Base-by-base conservation (phyloP, 805 yeast species). In the Kodamaea jinghongensis region DNA sequence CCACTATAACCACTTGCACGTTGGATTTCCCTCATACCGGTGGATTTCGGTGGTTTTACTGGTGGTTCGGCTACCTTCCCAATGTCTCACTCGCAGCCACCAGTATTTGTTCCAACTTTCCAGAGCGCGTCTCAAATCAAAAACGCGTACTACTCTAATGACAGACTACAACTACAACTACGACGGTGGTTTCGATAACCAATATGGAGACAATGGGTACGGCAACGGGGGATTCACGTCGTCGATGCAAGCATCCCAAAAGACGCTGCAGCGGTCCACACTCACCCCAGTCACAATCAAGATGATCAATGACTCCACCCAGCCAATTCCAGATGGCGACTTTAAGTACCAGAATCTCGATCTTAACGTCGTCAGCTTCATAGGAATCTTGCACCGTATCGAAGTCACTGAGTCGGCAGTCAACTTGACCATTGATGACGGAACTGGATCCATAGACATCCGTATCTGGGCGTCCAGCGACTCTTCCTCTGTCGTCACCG, bases 251-350 rank as follows among this genome's bases (percentile, higher is more conserved):
- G 54, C 39, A 38, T 32, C 33, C 13, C 55, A 52, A 37, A 58
- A 49, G 23, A 26, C 43, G 4, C 41, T 32, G 36, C 44, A 46
- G 11, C 55, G 67, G 23, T 47, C 60, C 2, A 48, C 55, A 20
- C 46, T 46, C 34, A 67, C 71, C 3, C 90, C 95, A 2, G 88
- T 83, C 9, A 84, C 95, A 1, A 78, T 85, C 50, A 84, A 83
- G 54, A 86, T 82, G 58, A 71, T 85, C 43, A 67, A 74, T 43
- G 86, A 81, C 38, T 73, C 85, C 3, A 66, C 71, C 11, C 86
- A 78, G 42, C 63, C 69, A 3, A 73, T 76, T 3, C 85, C 82
- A 29, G 95, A 85, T 55, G 85, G 83, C 9, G 83, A 82, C 4
- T 85, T 75, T 56, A 68, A 63, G 20, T 61, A 79, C 25, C 72